Evolutionary conservation across 495 filamentous ascomycete genomes (phyloP), one percentile per base, ranked within the genome.

Genomic region (Immersiella caudata): DNA sequence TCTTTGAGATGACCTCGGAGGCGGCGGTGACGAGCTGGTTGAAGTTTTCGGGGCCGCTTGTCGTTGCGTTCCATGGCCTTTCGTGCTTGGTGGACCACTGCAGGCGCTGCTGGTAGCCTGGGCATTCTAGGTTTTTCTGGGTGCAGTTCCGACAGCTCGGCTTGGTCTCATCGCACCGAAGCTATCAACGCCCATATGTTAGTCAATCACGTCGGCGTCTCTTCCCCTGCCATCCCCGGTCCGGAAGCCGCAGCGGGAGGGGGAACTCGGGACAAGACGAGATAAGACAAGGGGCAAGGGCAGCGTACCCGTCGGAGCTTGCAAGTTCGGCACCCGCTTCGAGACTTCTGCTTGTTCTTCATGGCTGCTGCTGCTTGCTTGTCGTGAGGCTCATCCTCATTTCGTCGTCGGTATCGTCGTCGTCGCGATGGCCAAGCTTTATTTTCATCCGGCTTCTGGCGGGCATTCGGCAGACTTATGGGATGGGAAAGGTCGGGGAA

Each of bases 61-160:
- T 67, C 26, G 69, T 62, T 2, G 66, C 56, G 11, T 63, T 63
- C 35, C 54, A 61, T 2, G 70, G 68, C 29, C 67, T 50, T 36
- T 78, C 75, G 67, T 78, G 73, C 33, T 78, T 78, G 50, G 75
- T 78, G 29, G 73, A 75, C 75, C 75, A 78, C 57, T 78, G 75
- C 5, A 78, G 71, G 21, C 75, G 74, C 25, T 78, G 75, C 52
- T 78, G 75, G 40, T 78, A 78, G 60, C 75, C 75, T 0, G 75
- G 75, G 62, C 75, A 78, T 9, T 70, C 71, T 40, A 74, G 65
- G n/a, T 71, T 67, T 35, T 76, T 76, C 56, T 73, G 74, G 20
- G 62, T 25, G 60, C 75, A 78, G 61, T 78, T 78, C 1, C 61
- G 65, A 54, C 75, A 78, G 4, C 27, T 65, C 0, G 75, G 75